A percentile compares a stretch with the other conserved stretches of the same genome.
Evolutionary conservation across 495 filamentous ascomycete genomes (phyloP).

Genomic region (Pyronema domesticum): DNA sequence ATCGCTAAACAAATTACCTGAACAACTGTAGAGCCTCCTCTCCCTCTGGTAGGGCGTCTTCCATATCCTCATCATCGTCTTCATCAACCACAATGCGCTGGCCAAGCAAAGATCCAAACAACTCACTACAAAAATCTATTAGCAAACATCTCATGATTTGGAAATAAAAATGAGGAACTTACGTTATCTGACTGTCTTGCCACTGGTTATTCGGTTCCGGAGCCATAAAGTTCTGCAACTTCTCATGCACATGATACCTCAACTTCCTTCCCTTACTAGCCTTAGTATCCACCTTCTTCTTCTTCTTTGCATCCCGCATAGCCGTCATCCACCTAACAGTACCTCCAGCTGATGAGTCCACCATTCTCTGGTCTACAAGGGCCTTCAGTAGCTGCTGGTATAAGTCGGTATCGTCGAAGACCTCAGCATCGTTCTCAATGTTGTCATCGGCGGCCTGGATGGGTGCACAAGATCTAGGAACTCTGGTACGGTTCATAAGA

Average conservation of each 20-base stretch:
- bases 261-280: conserved; percentile 92
- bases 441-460: conserved; percentile 38
- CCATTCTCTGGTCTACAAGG: conserved; percentile 68
- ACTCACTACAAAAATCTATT: conserved; percentile 31
- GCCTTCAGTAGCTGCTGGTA: conserved; percentile 85
- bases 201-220: conserved; percentile 31
- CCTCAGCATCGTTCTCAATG: conserved; percentile 7
- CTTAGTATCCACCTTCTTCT: conserved; percentile 73
- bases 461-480: conserved; percentile 56
- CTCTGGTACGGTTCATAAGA: conserved; percentile 46
- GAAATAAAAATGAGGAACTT: background rate
- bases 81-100: conserved; percentile 57
- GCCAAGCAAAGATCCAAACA: conserved; percentile 80
- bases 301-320: conserved; percentile 69
- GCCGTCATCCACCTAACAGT: conserved; percentile 34
- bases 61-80: conserved; percentile 38
- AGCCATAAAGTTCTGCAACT: conserved; percentile 95
- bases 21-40: conserved; percentile 65
- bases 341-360: conserved; percentile 33
- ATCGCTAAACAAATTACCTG: conserved; percentile 28
- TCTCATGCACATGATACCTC: conserved; percentile 85
- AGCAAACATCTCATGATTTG: background rate
- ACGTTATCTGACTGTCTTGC: conserved; percentile 41
- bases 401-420: conserved; percentile 88
- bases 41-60: conserved; percentile 33